Conservation (phyloP, 2,329 filamentous ascomycete species). For the Fusarium longipes region DNA sequence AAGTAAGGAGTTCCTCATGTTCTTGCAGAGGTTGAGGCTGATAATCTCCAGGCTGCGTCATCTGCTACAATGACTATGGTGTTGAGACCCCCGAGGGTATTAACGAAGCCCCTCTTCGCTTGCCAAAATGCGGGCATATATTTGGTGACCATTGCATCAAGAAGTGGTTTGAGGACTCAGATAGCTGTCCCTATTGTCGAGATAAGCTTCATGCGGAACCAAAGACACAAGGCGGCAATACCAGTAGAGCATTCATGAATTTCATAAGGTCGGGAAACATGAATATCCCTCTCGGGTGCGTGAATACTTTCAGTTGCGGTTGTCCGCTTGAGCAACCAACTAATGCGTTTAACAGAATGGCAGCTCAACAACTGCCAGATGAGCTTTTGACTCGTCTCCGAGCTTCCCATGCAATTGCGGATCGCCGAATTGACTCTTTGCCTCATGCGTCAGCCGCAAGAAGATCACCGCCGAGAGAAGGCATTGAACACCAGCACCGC, state of each 20-base stretch:
- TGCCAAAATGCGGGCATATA: constrained; percentile 72
- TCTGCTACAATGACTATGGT: constrained; percentile 73
- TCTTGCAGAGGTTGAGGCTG: constrained; percentile 2
- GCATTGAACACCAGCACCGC: constrained; percentile 45
- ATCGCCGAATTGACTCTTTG: constrained; percentile 28
- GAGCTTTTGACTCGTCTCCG: constrained; percentile 33
- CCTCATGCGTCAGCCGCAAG: constrained; percentile 34
- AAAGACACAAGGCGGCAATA: constrained; percentile 35
- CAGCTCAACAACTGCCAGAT: constrained; percentile 23
- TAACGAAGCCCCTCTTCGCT: constrained; percentile 65
- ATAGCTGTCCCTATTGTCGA: constrained; percentile 73
- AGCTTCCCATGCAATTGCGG: constrained; percentile 18
- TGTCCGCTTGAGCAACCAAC: background rate
- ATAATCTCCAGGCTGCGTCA: constrained; percentile 63
- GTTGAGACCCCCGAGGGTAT: constrained; percentile 67
- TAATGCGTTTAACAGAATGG: constrained; percentile 28
- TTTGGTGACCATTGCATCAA: constrained; percentile 74
- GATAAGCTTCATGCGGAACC: constrained; percentile 67
- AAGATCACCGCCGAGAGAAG: constrained; percentile 47
- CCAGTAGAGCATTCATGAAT: constrained; percentile 47
- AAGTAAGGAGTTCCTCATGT: constrained; percentile 53
- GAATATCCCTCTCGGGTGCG: constrained; percentile 41
- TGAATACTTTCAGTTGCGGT: background rate
- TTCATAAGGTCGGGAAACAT: constrained; percentile 48
- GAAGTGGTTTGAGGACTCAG: constrained; percentile 72